Base-by-base conservation (phyloP, 163 green algal species). In the Chlorella variabilis region DNA sequence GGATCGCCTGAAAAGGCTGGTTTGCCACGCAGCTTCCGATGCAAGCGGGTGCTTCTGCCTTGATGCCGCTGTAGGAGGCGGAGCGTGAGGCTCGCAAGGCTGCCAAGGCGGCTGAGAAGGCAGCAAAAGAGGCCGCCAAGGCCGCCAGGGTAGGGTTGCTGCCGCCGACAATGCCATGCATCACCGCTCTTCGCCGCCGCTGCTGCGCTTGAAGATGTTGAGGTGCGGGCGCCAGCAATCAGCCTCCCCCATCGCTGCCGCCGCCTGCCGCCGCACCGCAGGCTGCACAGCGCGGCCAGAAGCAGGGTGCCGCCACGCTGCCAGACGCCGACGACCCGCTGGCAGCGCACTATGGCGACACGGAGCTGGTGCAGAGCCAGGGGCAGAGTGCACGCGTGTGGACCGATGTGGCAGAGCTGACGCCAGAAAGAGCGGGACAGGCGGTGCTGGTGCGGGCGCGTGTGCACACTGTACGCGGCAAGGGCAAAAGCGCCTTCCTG, bases 401-500 rank as follows among this genome's bases (percentile, higher is more conserved):
- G 90, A 94, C 85, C 2, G 48, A 84, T 34, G 84, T 97, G n/a
- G 20, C 82, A 18, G 74, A 80, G 2, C 78, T 96, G 1, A 85
- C 65, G 2, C 70, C 84, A 4, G 78, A 81, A 36, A 56, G 93
- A 21, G 83, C 78, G 25, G 92, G 81, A 15, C 70, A 92, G 39
- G 84, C 92, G 85, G 94, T 99, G 61, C 81, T 97, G 59, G 63
- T 99, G 27, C 87, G 96, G 29, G 94, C 82, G 0, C 88, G 94
- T 36, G 85, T 99, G 77, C 92, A 98, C 80, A 93, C 87, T 42
- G 93, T 96, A 36, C 89, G 97, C 18, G 95, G 93, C 74, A 99
- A 99, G 89, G 97, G 97, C 81, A 99, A 99, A 87, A 94, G 88
- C 2, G 92, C 89, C 34, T 99, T 99, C 89, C 63, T 99, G 27